Conservation (phyloP, 1,284 basidiomycete genomes). For the Hemileia vastatrix region DNA sequence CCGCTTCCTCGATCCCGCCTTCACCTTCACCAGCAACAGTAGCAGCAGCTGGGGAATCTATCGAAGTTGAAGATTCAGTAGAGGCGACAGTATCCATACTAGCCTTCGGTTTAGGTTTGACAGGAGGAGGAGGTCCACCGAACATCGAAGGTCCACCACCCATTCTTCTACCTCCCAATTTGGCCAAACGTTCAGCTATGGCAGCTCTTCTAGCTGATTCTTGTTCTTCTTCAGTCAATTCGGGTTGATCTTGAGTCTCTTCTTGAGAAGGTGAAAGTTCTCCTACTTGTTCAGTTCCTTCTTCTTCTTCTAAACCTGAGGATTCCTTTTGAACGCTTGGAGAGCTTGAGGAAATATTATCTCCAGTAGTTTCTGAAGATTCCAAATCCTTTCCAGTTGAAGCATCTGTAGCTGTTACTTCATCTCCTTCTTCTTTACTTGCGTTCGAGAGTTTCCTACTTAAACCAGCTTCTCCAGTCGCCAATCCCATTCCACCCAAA, state of each 20-base stretch:
- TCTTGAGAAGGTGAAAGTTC: background rate
- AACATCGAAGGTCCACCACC: background rate
- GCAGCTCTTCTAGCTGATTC: background rate
- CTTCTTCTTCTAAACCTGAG: background rate
- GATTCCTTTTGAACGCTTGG: background rate
- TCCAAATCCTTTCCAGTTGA: background rate
- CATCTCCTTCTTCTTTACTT: background rate
- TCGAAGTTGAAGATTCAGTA: background rate
- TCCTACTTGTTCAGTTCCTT: background rate
- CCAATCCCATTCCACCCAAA: conserved; percentile 30
- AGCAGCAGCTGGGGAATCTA: background rate
- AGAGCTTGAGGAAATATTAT: background rate
- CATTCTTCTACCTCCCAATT: background rate
- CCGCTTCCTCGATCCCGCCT: background rate
- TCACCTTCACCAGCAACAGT: background rate
- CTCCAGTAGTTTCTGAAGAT: background rate
- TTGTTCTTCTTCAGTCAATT: background rate
- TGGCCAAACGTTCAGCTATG: background rate
- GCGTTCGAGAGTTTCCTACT: background rate
- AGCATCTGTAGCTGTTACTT: background rate
- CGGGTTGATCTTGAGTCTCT: background rate
- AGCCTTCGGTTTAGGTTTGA: background rate
- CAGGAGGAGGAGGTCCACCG: background rate
- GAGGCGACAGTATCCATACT: background rate
- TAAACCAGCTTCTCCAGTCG: background rate